A percentile compares a stretch with the other conserved stretches of the same genome.
phyloP scores from a whole-genome alignment of 306 rosid species.

The Quercus ilex region DNA sequence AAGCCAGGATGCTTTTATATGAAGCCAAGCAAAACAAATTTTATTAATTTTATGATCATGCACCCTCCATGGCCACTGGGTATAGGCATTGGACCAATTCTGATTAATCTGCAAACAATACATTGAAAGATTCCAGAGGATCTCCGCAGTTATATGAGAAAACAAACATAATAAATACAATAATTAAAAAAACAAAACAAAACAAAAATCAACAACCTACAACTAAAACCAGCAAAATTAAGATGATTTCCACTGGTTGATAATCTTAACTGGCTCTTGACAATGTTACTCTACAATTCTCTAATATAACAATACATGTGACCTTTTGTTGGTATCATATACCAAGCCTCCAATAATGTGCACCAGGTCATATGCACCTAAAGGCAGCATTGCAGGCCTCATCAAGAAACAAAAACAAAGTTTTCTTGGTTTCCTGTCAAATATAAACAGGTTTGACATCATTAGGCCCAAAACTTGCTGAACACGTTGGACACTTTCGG shows the following conservation, averaged over 20 bases:
- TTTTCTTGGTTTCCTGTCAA: constrained; percentile 36
- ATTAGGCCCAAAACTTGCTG: constrained; percentile 81
- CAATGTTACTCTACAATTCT: constrained; percentile 40
- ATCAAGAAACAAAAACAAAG: constrained; percentile 20
- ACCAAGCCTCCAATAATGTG: constrained; percentile 33
- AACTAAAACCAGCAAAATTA: constrained; percentile 34
- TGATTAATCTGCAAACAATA: constrained; percentile 12
- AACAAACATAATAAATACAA: constrained; percentile 21
- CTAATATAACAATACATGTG: constrained; percentile 36
- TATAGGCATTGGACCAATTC: neutral
- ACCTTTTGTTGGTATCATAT: constrained; percentile 25
- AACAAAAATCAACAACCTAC: constrained; percentile 30
- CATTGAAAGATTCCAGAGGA: constrained; percentile 20
- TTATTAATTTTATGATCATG: constrained; percentile 6
- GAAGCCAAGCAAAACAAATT: neutral
- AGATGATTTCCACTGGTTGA: constrained; percentile 28
- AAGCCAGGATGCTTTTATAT: neutral
- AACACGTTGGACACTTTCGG: constrained; percentile 89
- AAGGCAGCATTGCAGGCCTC: constrained; percentile 18
- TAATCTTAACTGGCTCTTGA: constrained; percentile 22
- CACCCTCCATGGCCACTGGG: neutral
- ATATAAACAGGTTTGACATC: constrained; percentile 90
- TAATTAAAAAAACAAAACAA: constrained; percentile 24
- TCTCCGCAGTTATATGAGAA: constrained; percentile 8
- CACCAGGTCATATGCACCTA: constrained; percentile 20